Conservation (phyloP, 345 rosid species). For the Carallia pectinifolia region DNA sequence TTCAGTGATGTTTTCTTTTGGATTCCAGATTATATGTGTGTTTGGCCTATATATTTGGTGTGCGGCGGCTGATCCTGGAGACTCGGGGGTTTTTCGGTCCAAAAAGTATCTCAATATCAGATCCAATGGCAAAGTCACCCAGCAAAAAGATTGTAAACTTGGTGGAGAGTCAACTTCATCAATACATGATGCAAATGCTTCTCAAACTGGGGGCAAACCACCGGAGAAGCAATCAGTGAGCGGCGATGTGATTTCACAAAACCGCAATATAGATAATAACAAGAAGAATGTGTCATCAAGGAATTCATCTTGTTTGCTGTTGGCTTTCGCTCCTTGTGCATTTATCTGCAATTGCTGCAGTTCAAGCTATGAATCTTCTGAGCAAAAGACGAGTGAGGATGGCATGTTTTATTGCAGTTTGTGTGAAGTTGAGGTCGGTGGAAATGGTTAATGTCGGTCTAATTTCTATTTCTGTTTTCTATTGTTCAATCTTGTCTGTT, state of each 20-base stretch:
- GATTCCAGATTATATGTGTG: slow-evolving; percentile 58
- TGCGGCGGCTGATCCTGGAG: slow-evolving; percentile 93
- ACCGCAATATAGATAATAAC: slow-evolving; percentile 28
- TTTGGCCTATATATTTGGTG: slow-evolving; percentile 81
- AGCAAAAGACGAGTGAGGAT: slow-evolving; percentile 77
- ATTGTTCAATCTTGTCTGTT: not conserved
- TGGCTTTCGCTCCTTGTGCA: slow-evolving; percentile 66
- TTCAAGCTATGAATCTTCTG: slow-evolving; percentile 58
- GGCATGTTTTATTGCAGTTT: slow-evolving; percentile 98
- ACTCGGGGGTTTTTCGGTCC: slow-evolving; percentile 68
- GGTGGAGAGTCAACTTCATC: slow-evolving; percentile 64
- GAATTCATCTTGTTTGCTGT: slow-evolving; percentile 40
- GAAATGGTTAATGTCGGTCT: slow-evolving; percentile 14
- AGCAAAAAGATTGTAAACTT: slow-evolving; percentile 50
- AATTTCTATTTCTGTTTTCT: not conserved
- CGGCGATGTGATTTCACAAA: slow-evolving; percentile 36
- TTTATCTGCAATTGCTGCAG: slow-evolving; percentile 52
- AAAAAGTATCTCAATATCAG: slow-evolving; percentile 73
- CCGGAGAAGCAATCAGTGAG: slow-evolving; percentile 35
- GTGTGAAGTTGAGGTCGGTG: slow-evolving; percentile 91
- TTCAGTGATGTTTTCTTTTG: not conserved
- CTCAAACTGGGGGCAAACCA: slow-evolving; percentile 51
- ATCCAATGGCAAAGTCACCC: slow-evolving; percentile 44
- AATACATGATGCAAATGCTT: slow-evolving; percentile 42
- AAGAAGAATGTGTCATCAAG: slow-evolving; percentile 37